Base-by-base conservation (phyloP, 257 asterid species). In the Solanum corneliomulleri region DNA sequence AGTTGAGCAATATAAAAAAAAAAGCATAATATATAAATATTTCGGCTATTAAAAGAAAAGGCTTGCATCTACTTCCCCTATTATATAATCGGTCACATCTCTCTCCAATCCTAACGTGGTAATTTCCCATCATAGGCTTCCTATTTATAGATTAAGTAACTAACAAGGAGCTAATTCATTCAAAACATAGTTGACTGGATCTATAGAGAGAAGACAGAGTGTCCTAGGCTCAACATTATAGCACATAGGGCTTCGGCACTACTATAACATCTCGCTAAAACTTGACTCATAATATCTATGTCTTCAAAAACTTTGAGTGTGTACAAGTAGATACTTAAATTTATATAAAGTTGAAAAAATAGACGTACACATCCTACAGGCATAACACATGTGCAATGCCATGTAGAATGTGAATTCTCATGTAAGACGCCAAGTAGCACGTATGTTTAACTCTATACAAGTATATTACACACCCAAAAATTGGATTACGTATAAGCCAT, bases 211-310 rank as follows among this genome's bases (percentile, higher is more conserved):
- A 52, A 52, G n/a, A 0, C 23, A 52, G 62, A 52, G 62, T 23
- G 10, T 20, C 64, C 64, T 56, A 7, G 64, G 25, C 64, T 56
- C 25, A 56, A 0, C 64, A 56, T 56, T 20, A 20, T 56, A 56
- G 25, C 25, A 56, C 0, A 56, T 7, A 18, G 64, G 25, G 0
- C 64, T 56, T 56, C 25, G 64, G 0, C 0, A n/a, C 25, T 20
- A 56, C 0, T 56, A 1, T 11, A 56, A 0, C 11, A 0, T n/a
- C 11, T 18, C 11, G 11, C 11, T 56, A 56, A 56, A 52, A 52
- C 23, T 52, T 52, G 62, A 52, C 62, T 52, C 2, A 1, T 52
- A 16, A 3, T 52, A 52, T 52, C 9, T 6, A 16, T 52, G 3
- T 16, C 62, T 9, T 52, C 0, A 23, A 52, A 52, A 52, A 52